Percentiles rank a stretch among this genome's conserved stretches.
Conservation (phyloP, 2,329 filamentous ascomycete genomes). For the Talaromyces sp. region DNA sequence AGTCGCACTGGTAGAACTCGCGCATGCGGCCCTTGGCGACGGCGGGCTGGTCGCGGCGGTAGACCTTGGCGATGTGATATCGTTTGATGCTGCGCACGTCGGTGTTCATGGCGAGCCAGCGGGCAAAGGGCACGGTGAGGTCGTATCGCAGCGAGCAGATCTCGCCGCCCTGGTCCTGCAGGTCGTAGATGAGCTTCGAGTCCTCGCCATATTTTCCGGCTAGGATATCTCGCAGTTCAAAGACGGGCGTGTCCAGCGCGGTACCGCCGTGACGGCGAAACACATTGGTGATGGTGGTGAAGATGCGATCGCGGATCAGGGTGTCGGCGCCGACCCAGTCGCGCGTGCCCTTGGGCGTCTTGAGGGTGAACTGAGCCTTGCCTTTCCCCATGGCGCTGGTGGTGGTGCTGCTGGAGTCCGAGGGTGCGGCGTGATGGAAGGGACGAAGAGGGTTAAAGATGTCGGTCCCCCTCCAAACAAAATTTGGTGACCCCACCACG, state of each 20-base stretch:
- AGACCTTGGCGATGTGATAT: conserved; percentile 93
- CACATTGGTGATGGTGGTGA: conserved; percentile 67
- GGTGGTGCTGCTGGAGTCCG: conserved; percentile 7
- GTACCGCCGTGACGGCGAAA: conserved; percentile 81
- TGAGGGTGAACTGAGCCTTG: conserved; percentile 60
- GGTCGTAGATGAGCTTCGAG: conserved; percentile 85
- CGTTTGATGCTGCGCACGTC: conserved; percentile 79
- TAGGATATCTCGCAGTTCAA: conserved; percentile 81
- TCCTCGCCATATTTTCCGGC: conserved; percentile 90
- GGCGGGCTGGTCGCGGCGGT: conserved; percentile 73
- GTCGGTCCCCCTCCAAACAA: conserved; percentile 8
- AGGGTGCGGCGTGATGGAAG: conserved; percentile 5
- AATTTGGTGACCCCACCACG: conserved; percentile 11
- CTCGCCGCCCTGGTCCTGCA: conserved; percentile 83
- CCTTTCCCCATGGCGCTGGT: conserved; percentile 9
- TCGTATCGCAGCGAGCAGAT: conserved; percentile 81
- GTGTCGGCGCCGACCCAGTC: conserved; percentile 79
- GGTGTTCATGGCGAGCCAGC: conserved; percentile 89
- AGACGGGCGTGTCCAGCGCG: conserved; percentile 75
- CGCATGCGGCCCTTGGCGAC: conserved; percentile 90
- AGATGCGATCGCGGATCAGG: conserved; percentile 76
- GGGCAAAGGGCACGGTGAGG: conserved; percentile 82
- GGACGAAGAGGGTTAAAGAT: conserved; percentile 9
- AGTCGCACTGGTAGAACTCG: conserved; percentile 97
- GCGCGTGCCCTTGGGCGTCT: conserved; percentile 86